Evolutionary conservation across 805 yeast species (phyloP).

Genomic region (Yarrowia bubula): DNA sequence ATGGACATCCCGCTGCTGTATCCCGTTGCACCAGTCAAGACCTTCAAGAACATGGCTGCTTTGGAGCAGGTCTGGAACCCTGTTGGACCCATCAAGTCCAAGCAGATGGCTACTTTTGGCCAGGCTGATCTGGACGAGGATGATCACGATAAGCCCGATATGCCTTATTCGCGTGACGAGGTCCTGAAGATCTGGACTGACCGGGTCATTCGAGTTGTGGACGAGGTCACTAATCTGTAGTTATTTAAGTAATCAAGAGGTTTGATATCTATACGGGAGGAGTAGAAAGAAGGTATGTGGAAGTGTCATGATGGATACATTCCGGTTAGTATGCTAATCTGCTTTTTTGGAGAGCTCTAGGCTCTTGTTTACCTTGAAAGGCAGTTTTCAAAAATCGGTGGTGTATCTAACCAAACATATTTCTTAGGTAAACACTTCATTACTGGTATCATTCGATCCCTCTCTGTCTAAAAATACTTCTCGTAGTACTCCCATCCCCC

Average conservation of each 20-base stretch:
- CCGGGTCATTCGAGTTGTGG: not conserved
- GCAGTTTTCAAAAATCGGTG: too few relatives aligned
- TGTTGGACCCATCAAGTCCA: not conserved
- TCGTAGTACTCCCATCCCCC: too few relatives aligned
- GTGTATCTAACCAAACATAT: too few relatives aligned
- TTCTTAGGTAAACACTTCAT: too few relatives aligned
- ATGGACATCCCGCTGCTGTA: constrained; percentile 15
- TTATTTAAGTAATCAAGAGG: not conserved
- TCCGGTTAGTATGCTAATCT: not conserved
- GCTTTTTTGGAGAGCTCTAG: too few relatives aligned
- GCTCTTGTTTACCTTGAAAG: too few relatives aligned
- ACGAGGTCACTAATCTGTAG: not conserved
- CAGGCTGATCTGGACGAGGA: constrained; percentile 24
- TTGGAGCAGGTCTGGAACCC: constrained; percentile 22
- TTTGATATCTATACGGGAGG: not conserved
- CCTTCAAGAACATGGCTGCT: constrained; percentile 1
- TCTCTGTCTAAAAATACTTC: too few relatives aligned
- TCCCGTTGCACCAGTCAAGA: not conserved
- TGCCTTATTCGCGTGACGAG: constrained; percentile 20
- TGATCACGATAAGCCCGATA: not conserved
- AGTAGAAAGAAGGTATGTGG: not conserved
- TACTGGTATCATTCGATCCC: too few relatives aligned
- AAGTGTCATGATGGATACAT: not conserved
- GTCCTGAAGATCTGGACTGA: constrained; percentile 25
- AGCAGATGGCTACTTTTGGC: constrained; percentile 23